phyloP scores from a whole-genome alignment of 139 green algal species.

The Chloropicon primus region DNA sequence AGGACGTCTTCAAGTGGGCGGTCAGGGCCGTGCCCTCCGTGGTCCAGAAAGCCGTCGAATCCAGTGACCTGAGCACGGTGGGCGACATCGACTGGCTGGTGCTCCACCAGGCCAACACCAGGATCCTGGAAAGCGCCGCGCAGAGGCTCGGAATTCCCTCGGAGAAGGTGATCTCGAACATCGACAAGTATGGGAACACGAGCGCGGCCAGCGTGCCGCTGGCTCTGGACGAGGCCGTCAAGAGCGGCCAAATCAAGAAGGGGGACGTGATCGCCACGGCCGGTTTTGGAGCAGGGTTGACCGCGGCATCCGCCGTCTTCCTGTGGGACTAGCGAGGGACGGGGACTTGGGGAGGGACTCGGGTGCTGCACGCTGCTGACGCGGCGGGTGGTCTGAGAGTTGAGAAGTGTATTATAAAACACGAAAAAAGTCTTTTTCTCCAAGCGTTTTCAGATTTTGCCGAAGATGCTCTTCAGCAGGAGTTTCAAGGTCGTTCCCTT shows the following conservation, averaged over 20 bases:
- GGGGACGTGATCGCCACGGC: constrained; percentile 69
- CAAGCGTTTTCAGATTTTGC: not conserved
- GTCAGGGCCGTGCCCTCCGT: constrained; percentile 76
- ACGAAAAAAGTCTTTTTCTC: not conserved
- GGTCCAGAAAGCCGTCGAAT: constrained; percentile 54
- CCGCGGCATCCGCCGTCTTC: constrained; percentile 81
- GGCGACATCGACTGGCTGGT: constrained; percentile 78
- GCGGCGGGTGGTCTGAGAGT: too few relatives aligned
- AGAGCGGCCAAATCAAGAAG: constrained; percentile 46
- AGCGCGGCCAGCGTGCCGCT: constrained; percentile 87
- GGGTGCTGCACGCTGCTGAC: too few relatives aligned
- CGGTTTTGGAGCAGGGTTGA: constrained; percentile 90
- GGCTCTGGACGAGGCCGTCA: constrained; percentile 85
- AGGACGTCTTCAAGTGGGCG: constrained; percentile 98
- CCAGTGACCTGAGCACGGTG: constrained; percentile 45
- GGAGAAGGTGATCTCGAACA: constrained; percentile 51
- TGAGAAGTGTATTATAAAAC: not conserved
- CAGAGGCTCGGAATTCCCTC: constrained; percentile 54
- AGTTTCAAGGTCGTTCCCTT: not conserved
- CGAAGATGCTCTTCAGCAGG: not conserved
- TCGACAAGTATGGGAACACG: constrained; percentile 93
- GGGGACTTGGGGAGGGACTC: too few relatives aligned
- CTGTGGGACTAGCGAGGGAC: constrained; percentile 38
- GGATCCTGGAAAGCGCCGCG: constrained; percentile 83
- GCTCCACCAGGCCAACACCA: constrained; percentile 93